Conservation (phyloP, 805 yeast species). For the Sugiyamaella smithiae region DNA sequence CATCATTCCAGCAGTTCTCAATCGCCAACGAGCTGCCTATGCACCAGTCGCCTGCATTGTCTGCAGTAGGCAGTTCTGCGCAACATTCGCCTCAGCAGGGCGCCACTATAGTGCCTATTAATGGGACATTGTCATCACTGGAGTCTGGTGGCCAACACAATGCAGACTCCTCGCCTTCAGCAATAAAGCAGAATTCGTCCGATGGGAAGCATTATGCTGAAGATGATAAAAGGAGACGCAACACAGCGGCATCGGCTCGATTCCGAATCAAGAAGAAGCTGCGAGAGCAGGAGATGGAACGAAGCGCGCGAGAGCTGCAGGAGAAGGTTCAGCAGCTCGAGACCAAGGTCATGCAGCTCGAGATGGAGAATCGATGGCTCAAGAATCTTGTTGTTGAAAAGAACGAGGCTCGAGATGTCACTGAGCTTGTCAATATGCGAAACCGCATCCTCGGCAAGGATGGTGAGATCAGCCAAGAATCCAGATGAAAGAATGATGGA, state of each 20-base stretch:
- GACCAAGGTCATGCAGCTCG: constrained; percentile 72
- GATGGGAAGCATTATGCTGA: constrained; percentile 39
- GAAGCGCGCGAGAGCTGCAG: constrained; percentile 66
- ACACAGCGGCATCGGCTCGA: constrained; percentile 93
- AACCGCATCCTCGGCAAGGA: constrained; percentile 21
- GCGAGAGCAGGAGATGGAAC: constrained; percentile 89
- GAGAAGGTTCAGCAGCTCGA: constrained; percentile 66
- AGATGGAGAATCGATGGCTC: constrained; percentile 88
- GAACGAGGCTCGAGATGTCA: constrained; percentile 38
- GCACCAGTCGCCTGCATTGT: constrained; percentile 9
- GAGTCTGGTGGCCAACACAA: constrained; percentile 1
- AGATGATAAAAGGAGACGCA: constrained; percentile 75
- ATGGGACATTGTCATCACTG: not conserved
- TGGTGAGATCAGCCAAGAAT: not conserved
- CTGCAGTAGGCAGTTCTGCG: constrained; percentile 9
- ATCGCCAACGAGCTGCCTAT: constrained; percentile 34
- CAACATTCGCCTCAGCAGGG: constrained; percentile 4
- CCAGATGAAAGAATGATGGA: not conserved
- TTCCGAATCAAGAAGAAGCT: constrained; percentile 89
- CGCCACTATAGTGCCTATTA: not conserved
- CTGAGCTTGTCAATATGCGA: constrained; percentile 28
- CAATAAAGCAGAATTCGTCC: constrained; percentile 11
- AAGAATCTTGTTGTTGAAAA: constrained; percentile 81
- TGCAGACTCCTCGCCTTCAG: too few relatives aligned
- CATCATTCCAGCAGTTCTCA: constrained; percentile 32